These are phyloP conservation scores for Elsinoe necatrix DNA, from an alignment of 2,329 filamentous ascomycete genomes.

Conservation along the genomic window DNA sequence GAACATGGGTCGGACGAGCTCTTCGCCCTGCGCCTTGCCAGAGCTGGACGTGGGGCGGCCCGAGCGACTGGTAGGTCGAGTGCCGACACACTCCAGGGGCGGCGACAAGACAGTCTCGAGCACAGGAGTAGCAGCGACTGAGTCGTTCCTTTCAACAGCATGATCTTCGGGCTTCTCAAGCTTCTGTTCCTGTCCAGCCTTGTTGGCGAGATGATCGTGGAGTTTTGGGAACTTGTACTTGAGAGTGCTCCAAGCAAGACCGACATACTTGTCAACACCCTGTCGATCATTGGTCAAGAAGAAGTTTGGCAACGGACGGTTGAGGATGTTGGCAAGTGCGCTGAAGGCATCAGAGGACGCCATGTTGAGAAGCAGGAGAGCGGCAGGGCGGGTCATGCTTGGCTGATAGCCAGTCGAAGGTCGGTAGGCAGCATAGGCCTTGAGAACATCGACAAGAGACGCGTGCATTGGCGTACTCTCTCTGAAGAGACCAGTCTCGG, in stretches of 20 bases:
- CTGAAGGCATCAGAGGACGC: slow-evolving; percentile 59
- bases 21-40: background rate
- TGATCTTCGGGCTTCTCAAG: slow-evolving; percentile 13
- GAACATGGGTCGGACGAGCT: slow-evolving; percentile 44
- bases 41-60: background rate
- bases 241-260: slow-evolving; percentile 59
- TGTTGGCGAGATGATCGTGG: slow-evolving; percentile 50
- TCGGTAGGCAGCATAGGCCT: slow-evolving; percentile 73
- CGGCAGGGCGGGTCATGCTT: slow-evolving; percentile 67
- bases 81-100: slow-evolving; percentile 18
- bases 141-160: background rate
- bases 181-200: slow-evolving; percentile 27
- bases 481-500: slow-evolving; percentile 65
- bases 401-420: slow-evolving; percentile 70
- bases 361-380: slow-evolving; percentile 63
- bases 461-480: slow-evolving; percentile 58
- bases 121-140: background rate
- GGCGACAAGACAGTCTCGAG: background rate
- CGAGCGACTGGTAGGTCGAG: background rate
- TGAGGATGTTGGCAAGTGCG: slow-evolving; percentile 66
- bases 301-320: slow-evolving; percentile 63
- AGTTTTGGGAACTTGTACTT: slow-evolving; percentile 56
- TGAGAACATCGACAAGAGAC: slow-evolving; percentile 61
- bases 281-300: slow-evolving; percentile 63
- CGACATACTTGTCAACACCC: slow-evolving; percentile 62